Evolutionary conservation across 2,329 filamentous ascomycete species (phyloP), one percentile per base, ranked within the genome.

Genomic region (Ilyonectria robusta): DNA sequence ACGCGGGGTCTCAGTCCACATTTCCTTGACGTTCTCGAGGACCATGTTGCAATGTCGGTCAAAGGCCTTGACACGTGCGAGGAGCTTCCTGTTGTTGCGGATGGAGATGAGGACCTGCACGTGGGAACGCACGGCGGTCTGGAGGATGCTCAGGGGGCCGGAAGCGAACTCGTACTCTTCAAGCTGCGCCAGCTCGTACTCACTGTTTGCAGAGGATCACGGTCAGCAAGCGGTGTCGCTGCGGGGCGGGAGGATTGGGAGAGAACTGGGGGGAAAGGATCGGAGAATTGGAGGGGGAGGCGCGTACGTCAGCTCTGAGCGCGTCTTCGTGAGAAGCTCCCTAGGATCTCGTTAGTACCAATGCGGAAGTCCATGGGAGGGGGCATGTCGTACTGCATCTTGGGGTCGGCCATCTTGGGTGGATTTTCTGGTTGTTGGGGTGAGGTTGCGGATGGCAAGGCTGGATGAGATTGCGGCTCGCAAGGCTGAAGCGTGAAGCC

Each of bases 41-140:
- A 97, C 93, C 96, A 99, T 98, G 85, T 99, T 99, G 89, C 95
- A 98, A 84, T 99, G 96, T 68, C 96, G 89, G 84, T 99, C 96
- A 81, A 99, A 99, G 7, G 96, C 96, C 87, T 99, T 99, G 78
- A 99, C 95, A 71, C 96, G 93, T 58, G 95, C 96, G 62, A 99
- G 91, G 54, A 99, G 88, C 87, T 99, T 99, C 83, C 95, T 93
- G 87, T 98, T 98, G 89, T 97, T 98, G 73, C 96, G 94, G 84
- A 95, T 95, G 61, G 94, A 97, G 79, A 99, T 98, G 72, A 99
- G 90, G 70, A 99, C 95, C 84, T 98, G 96, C 48, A 93, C 93
- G 85, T 98, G 95, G 72, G 93, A 93, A 80, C 95, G 93, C 65
- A 98, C 96, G 72, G 96, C 96, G 66, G 96, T 98, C 85, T 98